A percentile compares a stretch with the other conserved stretches of the same genome.
These are phyloP conservation scores for Mollisiaceae sp. DNA, from an alignment of 2,329 filamentous ascomycete species.

Conservation along the genomic window DNA sequence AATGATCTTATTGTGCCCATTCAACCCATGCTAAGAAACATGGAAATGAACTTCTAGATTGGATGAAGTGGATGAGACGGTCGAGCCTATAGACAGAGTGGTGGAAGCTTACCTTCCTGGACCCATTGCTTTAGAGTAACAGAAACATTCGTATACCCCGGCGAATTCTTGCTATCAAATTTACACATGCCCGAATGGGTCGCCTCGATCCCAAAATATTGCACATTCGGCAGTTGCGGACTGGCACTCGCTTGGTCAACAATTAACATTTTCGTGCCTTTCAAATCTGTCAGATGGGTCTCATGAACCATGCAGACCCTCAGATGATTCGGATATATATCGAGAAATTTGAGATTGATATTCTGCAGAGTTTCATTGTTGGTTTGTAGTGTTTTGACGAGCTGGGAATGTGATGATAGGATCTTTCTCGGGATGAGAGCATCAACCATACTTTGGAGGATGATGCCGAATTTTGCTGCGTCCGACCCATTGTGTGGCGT, in stretches of 20 bases:
- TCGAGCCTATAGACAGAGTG: conserved; percentile 18
- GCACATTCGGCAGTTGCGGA: conserved; percentile 71
- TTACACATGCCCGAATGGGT: conserved; percentile 77
- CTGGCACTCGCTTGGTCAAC: conserved; percentile 74
- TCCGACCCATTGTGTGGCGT: conserved; percentile 77
- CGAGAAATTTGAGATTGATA: conserved; percentile 75
- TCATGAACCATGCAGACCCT: conserved; percentile 76
- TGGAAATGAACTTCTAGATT: no score
- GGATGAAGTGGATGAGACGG: no score
- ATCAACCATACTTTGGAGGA: conserved; percentile 71
- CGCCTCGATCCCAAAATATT: conserved; percentile 75
- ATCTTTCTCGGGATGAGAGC: conserved; percentile 68
- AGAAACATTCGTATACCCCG: conserved; percentile 57
- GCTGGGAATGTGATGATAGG: conserved; percentile 69
- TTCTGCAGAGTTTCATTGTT: conserved; percentile 77
- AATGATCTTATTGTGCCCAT: not conserved
- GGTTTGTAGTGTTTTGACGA: conserved; percentile 72
- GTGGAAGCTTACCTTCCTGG: conserved; percentile 28
- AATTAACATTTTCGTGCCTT: conserved; percentile 65
- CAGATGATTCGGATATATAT: conserved; percentile 61
- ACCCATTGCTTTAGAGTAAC: conserved; percentile 41
- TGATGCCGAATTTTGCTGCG: conserved; percentile 68
- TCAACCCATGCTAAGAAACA: no score
- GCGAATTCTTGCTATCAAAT: conserved; percentile 66
- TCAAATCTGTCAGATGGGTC: conserved; percentile 72